Conservation (phyloP, 192 early-diverging fungal genomes). For the Diversispora epigaea region DNA sequence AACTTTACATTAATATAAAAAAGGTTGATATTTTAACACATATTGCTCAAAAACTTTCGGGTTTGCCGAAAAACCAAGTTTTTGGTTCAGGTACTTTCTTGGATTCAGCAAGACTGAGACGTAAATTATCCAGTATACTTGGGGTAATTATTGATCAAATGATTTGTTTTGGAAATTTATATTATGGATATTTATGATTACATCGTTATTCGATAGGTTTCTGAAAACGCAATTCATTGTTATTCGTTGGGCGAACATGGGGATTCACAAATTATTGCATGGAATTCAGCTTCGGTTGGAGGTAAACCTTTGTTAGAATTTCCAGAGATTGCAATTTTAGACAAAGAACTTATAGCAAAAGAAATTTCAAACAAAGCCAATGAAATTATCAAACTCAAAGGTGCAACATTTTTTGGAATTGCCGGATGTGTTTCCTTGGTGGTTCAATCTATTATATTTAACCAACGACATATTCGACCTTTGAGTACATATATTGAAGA, state of each 20-base stretch:
- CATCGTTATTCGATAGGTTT: slow-evolving; percentile 44
- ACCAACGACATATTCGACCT: slow-evolving; percentile 69
- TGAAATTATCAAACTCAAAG: slow-evolving; percentile 83
- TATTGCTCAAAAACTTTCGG: slow-evolving; percentile 82
- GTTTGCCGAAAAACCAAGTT: slow-evolving; percentile 74
- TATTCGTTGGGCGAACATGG: slow-evolving; percentile 88
- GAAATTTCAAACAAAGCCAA: slow-evolving; percentile 74
- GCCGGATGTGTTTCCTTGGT: slow-evolving; percentile 74
- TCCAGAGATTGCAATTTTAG: slow-evolving; percentile 57
- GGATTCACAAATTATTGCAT: slow-evolving; percentile 82
- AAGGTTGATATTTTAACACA: slow-evolving; percentile 69
- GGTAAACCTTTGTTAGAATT: slow-evolving; percentile 66
- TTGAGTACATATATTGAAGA: slow-evolving; percentile 66
- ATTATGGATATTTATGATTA: not conserved
- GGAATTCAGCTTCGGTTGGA: slow-evolving; percentile 71
- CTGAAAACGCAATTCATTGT: slow-evolving; percentile 72
- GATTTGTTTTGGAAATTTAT: not conserved
- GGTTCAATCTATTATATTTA: slow-evolving; percentile 65
- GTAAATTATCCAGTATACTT: slow-evolving; percentile 50
- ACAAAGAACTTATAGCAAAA: slow-evolving; percentile 55
- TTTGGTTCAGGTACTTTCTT: slow-evolving; percentile 86
- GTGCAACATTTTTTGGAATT: slow-evolving; percentile 83
- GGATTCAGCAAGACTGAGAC: slow-evolving; percentile 72
- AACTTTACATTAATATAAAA: no score
- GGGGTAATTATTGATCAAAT: slow-evolving; percentile 33